Evolutionary conservation across 2,329 filamentous ascomycete genomes (phyloP), one percentile per base, ranked within the genome.

Genomic region (Alternaria postmessia): DNA sequence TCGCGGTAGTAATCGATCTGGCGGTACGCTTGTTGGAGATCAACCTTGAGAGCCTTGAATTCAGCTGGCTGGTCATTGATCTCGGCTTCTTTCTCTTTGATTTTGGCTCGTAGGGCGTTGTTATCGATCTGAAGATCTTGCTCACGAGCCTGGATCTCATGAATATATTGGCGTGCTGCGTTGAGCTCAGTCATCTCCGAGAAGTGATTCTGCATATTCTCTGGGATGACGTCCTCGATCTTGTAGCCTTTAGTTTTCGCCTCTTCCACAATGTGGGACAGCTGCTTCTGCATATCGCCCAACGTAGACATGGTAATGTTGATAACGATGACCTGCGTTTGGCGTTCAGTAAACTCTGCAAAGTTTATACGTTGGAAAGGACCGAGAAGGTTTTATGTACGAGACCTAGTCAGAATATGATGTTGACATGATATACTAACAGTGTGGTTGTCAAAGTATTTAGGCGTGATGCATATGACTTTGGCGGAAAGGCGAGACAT

Each of bases 21-120:
- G 34, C 47, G 64, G 8, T 54, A 49, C 7, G 64, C 61, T 24
- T 67, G 67, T 20, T 63, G 60, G 9, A 71, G 59, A 28, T 72
- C 69, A n/a, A 68, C 51, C 43, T 61, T 42, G 12, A 66, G 51
- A 46, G 51, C 42, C 38, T 65, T 53, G 48, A 66, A 61, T 3
- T 69, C 65, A 2, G 48, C 62, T 1, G 66, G 65, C 28, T 65
- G 51, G 24, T 69, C 43, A 24, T 64, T 53, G 8, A 68, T 53
- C 34, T 66, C 62, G 14, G 52, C 18, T 47, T 70, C 61, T 38
- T 66, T 68, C 11, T 59, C 48, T 32, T 57, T 41, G n/a, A 72
- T 20, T 7, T 65, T 49, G 7, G 54, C 34, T n/a, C 30, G 32
- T 9, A 72, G 12, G 5, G 43, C 14, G 3, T 39, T 43, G 11